These are phyloP conservation scores for Xerocomellus chrysenteron DNA, from an alignment of 768 basidiomycete genomes.

Conservation along the genomic window DNA sequence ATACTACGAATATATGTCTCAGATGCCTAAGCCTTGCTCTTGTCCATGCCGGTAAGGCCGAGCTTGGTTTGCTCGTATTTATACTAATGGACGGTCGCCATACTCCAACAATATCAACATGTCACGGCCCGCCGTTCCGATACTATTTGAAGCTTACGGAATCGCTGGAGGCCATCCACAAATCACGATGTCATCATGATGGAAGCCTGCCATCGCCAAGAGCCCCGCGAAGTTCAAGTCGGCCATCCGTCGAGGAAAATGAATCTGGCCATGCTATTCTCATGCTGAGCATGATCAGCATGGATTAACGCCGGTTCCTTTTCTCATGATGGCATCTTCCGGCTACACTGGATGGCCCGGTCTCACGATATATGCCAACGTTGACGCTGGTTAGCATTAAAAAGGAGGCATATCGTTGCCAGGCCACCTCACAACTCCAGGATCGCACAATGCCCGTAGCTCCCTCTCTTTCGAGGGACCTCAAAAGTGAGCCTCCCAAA, in stretches of 20 bases:
- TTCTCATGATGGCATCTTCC: background rate
- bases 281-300: background rate
- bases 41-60: too few relatives aligned
- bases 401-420: background rate
- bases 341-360: constrained; percentile 12
- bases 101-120: too few relatives aligned
- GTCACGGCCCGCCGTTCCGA: background rate
- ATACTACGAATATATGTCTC: too few relatives aligned
- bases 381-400: background rate
- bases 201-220: background rate
- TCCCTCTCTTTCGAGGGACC: background rate
- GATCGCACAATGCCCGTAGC: background rate
- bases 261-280: background rate
- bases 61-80: too few relatives aligned
- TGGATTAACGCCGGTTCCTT: background rate
- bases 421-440: background rate
- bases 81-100: too few relatives aligned
- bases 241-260: background rate
- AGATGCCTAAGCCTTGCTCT: too few relatives aligned
- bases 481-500: constrained; percentile 12
- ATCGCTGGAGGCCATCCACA: background rate
- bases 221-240: background rate
- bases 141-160: background rate
- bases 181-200: too few relatives aligned
- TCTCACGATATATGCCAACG: background rate